Evolutionary conservation across 257 asterid genomes (phyloP), one percentile per base, ranked within the genome.

Genomic region (Verbena officinalis): DNA sequence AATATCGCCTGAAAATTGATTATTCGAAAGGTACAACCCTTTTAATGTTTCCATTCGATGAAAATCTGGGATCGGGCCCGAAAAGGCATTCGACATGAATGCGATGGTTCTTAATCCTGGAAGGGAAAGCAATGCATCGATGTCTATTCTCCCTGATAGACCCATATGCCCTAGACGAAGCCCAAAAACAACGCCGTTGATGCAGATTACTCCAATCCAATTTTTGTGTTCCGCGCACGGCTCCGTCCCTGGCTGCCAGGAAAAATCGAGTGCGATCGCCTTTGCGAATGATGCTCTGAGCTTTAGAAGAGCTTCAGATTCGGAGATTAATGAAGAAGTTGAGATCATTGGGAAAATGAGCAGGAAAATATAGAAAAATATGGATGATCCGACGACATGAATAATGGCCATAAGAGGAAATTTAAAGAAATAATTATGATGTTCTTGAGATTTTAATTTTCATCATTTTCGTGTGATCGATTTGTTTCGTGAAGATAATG

Each of bases 41-140:
- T 71, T 87, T 62, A 90, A 56, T 1, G 78, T 64, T 20, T 71
- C 83, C 65, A 93, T 65, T 7, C 77, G 69, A 20, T 79, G 69
- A 23, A 93, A 80, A 59, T 76, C 88, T 0, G 97, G 99, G 33
- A 93, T 77, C 0, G 88, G 91, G 19, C 96, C 99, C 0, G 96
- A 62, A 49, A 93, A 90, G 0, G 72, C 52, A 67, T 90, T 90
- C 20, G 73, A 70, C 15, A 55, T 31, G 20, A 93, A 54, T 20
- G 84, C 76, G 0, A 86, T 15, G 27, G 80, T 83, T 24, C 92
- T 74, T 2, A 93, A 75, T 43, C 83, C 79, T 9, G 85, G 31
- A 10, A 93, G 73, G 19, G 82, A 80, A 7, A 55, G 30, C 71
- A 93, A 73, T 2, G 96, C 87, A n/a, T 81, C 88, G 2, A 86